These are phyloP conservation scores for Diddensiella caesifluorescens DNA, from an alignment of 805 yeast genomes.

Conservation along the genomic window DNA sequence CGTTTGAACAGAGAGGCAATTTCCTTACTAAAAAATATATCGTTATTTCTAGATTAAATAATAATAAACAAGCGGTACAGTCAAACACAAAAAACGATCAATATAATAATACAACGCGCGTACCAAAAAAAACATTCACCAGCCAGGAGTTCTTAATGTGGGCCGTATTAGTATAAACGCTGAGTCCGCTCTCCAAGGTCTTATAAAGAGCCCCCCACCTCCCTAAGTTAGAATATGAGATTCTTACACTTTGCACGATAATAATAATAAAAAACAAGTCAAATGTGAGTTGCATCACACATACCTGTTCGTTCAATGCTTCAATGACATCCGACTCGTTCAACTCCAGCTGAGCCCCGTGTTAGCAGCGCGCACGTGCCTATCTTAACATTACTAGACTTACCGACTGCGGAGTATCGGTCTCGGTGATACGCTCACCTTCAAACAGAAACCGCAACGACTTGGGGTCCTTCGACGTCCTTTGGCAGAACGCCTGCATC, in stretches of 20 bases:
- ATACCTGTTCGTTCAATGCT: conserved; percentile 89
- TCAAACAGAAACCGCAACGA: conserved; percentile 86
- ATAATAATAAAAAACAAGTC: not conserved
- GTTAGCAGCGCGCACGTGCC: conserved; percentile 6
- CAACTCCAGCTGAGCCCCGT: conserved; percentile 55
- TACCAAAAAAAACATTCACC: too few species aligned
- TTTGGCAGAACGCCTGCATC: conserved; percentile 96
- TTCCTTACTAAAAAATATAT: too few species aligned
- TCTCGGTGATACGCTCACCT: conserved; percentile 83
- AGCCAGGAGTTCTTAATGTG: too few species aligned
- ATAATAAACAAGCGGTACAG: too few species aligned
- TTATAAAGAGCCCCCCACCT: conserved; percentile 2
- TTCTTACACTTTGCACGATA: not conserved
- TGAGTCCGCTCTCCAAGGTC: not conserved
- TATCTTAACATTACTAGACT: conserved; percentile 13
- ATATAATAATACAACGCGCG: too few species aligned
- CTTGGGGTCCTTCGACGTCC: conserved; percentile 85
- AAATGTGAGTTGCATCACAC: conserved; percentile 13
- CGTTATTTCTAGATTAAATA: too few species aligned
- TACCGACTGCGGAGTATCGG: conserved; percentile 81
- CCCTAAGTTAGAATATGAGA: conserved; percentile 2
- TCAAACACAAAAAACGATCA: too few species aligned
- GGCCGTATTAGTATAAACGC: too few species aligned
- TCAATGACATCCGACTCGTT: conserved; percentile 96
- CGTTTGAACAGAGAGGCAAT: too few species aligned